Percentiles rank a stretch among this genome's conserved stretches.
Conservation (phyloP, 495 filamentous ascomycete species). For the Pseudevernia furfuracea region DNA sequence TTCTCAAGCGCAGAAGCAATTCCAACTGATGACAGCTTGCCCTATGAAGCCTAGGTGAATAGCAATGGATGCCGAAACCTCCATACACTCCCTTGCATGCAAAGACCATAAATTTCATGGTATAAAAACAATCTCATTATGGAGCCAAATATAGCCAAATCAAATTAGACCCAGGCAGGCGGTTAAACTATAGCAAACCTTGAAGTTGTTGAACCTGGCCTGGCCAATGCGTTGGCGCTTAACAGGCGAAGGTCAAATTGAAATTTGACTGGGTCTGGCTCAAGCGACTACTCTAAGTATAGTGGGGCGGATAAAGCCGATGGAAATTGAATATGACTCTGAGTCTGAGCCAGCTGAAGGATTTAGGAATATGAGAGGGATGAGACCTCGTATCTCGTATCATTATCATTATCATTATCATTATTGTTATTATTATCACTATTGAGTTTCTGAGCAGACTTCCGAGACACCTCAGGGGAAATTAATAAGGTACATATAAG, state of each 20-base stretch:
- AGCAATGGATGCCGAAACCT: no score
- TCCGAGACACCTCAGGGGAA: conserved; percentile 3
- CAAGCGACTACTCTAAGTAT: background rate
- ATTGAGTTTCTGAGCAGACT: no score
- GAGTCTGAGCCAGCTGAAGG: conserved; percentile 4
- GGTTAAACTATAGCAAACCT: conserved; percentile 10
- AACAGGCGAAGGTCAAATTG: conserved; percentile 11
- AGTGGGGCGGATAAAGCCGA: conserved; percentile 14
- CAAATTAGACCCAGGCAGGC: conserved; percentile 5
- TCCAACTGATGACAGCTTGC: background rate
- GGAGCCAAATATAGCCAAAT: conserved; percentile 9
- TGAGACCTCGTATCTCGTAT: no score
- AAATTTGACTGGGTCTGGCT: conserved; percentile 16
- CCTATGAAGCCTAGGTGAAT: background rate
- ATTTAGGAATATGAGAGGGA: background rate
- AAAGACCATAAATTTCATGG: background rate
- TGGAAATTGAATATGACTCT: conserved; percentile 12
- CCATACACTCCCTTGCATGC: no score
- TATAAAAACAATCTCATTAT: background rate
- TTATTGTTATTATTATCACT: no score
- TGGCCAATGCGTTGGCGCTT: conserved; percentile 17
- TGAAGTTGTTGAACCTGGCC: no score
- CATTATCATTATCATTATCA: no score
- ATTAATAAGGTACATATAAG: no score
- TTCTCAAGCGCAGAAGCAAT: background rate